phyloP scores from a whole-genome alignment of 2,329 filamentous ascomycete genomes.

The Colletotrichum sp. region DNA sequence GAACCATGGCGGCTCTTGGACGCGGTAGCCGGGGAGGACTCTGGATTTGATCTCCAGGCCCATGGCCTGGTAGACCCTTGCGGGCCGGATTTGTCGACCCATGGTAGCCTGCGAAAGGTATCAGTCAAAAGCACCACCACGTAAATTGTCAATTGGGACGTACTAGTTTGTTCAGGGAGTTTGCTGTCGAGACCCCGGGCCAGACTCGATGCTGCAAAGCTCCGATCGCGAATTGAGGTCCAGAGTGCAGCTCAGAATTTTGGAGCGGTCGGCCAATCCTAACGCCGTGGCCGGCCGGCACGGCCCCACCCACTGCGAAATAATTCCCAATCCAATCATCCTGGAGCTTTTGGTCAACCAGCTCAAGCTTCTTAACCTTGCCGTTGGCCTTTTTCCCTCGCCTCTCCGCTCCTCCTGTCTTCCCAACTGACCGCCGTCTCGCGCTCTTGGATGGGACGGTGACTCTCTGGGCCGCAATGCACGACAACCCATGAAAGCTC shows the following conservation, averaged over 20 bases:
- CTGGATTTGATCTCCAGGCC: slow-evolving; percentile 47
- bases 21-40: slow-evolving; percentile 37
- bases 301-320: slow-evolving; percentile 19
- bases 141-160: not conserved
- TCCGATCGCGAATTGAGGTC: not conserved
- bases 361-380: slow-evolving; percentile 1
- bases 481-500: slow-evolving; percentile 65
- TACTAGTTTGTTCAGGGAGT: not conserved
- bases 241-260: slow-evolving; percentile 16
- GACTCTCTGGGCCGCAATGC: slow-evolving; percentile 38
- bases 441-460: slow-evolving; percentile 16
- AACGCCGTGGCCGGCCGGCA: slow-evolving; percentile 5
- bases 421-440: not conserved
- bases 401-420: not conserved
- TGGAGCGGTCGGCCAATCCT: slow-evolving; percentile 23
- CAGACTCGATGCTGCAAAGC: not conserved
- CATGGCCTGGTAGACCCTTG: slow-evolving; percentile 52
- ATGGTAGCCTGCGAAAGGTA: slow-evolving; percentile 29
- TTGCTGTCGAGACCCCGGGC: not conserved
- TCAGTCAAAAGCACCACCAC: not conserved
- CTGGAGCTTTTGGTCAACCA: slow-evolving; percentile 11
- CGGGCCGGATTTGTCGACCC: slow-evolving; percentile 51
- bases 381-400: not conserved
- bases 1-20: slow-evolving; percentile 53
- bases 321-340: slow-evolving; percentile 13